Evolutionary conservation across 139 green algal genomes (phyloP), one percentile per base, ranked within the genome.

Genomic region (Nannochloris sp.): DNA sequence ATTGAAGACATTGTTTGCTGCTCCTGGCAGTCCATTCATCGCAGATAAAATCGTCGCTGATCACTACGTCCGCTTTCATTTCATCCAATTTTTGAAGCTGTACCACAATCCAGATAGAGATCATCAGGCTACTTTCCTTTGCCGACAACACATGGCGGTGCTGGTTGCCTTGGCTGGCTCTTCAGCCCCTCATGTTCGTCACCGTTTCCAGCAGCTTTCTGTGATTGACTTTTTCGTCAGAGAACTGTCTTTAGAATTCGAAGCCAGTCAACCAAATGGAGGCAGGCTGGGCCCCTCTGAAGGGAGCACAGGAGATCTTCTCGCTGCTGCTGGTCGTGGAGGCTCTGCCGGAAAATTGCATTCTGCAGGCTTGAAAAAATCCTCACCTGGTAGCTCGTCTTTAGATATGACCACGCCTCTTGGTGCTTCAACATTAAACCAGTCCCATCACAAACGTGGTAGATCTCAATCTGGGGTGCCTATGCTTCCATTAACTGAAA

Each of bases 211-310:
- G 7, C 77, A 83, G 65, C 69, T 81, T 29, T 67, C 68, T n/a
- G 64, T 85, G 10, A 53, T 77, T 32, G 73, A 76, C 15, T 80
- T 83, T 36, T 75, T 86, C 15, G 70, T 81, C 34, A 35, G 54
- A 19, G 79, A 88, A 68, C 24, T 86, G 19, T 29, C 19, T 30
- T 72, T 86, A 36, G 78, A 88, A 70, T 74, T 70, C 48, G 74
- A 85, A 35, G 24, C 31, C 25, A 63, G 27, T 23, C n/a, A 70
- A 24, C 46, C 47, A 23, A 30, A 45, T 19, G 25, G 8, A 65
- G n/a, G n/a, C n/a, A n/a, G n/a, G n/a, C n/a, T n/a, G n/a, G n/a
- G n/a, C n/a, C n/a, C n/a, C n/a, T n/a, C n/a, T n/a, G n/a, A n/a
- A n/a, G n/a, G n/a, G n/a, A n/a, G n/a, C n/a, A n/a, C n/a, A n/a